These are phyloP conservation scores for Trametes sanguinea DNA, from an alignment of 768 basidiomycete genomes.

Conservation along the genomic window DNA sequence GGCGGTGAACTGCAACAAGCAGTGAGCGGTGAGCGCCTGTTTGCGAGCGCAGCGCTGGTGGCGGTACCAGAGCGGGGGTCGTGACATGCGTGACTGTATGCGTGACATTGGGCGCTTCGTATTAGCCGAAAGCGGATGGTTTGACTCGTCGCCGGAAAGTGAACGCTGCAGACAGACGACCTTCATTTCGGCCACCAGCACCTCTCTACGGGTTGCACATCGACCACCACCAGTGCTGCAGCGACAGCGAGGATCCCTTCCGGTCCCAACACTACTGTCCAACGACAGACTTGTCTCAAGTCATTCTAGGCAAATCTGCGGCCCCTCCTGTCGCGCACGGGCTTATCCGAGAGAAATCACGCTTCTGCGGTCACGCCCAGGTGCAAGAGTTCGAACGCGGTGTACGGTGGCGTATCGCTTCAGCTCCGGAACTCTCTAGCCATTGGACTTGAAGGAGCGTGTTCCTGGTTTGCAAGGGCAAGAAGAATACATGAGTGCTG, in stretches of 20 bases:
- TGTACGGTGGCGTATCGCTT: conserved; percentile 3
- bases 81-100: background rate
- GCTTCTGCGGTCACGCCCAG: conserved; percentile 15
- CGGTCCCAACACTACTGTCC: background rate
- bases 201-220: conserved; percentile 7
- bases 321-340: background rate
- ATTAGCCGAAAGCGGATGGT: conserved; percentile 1
- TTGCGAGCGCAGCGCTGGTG: background rate
- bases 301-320: background rate
- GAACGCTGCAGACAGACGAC: conserved; percentile 1
- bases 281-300: background rate
- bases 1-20: background rate
- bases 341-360: conserved; percentile 11
- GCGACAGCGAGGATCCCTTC: background rate
- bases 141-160: conserved; percentile 11
- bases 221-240: conserved; percentile 1
- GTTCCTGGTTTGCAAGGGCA: conserved; percentile 6
- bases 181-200: conserved; percentile 17
- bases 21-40: background rate
- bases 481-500: conserved; percentile 14
- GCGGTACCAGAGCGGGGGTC: background rate
- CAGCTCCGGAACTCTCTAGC: background rate
- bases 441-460: background rate
- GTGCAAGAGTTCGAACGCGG: background rate
- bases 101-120: background rate